Evolutionary conservation across 2,329 filamentous ascomycete genomes (phyloP).

Genomic region (Colletotrichum filicis): DNA sequence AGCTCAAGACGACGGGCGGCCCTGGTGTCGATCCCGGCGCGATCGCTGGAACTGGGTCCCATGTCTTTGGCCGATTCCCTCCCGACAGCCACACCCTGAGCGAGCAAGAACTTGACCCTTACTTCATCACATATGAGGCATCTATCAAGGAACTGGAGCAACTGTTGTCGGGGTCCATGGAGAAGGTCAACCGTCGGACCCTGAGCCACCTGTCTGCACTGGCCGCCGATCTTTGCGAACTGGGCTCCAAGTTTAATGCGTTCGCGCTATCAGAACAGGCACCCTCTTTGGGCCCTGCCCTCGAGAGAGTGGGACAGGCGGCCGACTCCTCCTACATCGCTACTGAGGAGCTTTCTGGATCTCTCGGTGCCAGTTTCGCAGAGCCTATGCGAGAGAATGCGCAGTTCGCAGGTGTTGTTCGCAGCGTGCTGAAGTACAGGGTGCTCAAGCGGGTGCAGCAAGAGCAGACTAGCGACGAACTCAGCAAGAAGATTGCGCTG

Average conservation of each 20-base stretch:
- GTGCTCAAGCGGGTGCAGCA: constrained; percentile 96
- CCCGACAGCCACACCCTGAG: constrained; percentile 79
- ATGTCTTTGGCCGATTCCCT: constrained; percentile 83
- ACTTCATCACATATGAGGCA: constrained; percentile 92
- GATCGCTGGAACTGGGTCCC: constrained; percentile 54
- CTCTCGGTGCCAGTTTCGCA: constrained; percentile 92
- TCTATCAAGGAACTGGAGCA: constrained; percentile 92
- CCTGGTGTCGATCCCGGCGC: constrained; percentile 46
- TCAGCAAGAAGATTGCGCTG: constrained; percentile 85
- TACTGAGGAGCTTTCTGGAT: constrained; percentile 88
- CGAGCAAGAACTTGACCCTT: constrained; percentile 93
- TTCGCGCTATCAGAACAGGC: constrained; percentile 96
- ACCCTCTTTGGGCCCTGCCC: constrained; percentile 87
- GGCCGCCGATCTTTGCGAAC: constrained; percentile 88
- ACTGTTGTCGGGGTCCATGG: constrained; percentile 90
- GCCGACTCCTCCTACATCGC: constrained; percentile 96
- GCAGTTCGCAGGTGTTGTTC: constrained; percentile 95
- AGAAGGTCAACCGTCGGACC: constrained; percentile 93
- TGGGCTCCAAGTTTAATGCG: constrained; percentile 95
- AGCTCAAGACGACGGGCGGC: constrained; percentile 71
- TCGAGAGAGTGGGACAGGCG: constrained; percentile 93
- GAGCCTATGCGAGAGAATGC: constrained; percentile 98
- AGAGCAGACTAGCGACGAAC: constrained; percentile 94
- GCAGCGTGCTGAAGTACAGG: constrained; percentile 87
- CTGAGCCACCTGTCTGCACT: constrained; percentile 86